These are phyloP conservation scores for Oxalis stricta DNA, from an alignment of 441 rosid species.

Conservation along the genomic window DNA sequence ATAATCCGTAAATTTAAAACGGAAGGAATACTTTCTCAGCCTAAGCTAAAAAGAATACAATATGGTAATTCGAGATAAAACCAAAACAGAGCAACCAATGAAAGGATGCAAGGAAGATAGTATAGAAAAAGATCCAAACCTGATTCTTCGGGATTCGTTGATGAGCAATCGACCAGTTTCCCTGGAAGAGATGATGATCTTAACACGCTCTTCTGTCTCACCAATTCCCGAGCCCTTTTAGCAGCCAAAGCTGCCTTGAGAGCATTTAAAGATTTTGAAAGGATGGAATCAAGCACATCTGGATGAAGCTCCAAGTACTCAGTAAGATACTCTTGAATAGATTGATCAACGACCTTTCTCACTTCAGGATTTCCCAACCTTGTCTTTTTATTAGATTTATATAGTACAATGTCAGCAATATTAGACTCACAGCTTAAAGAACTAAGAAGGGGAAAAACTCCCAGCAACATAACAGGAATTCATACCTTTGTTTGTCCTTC, in stretches of 20 bases:
- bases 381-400: constrained; percentile 40
- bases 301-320: constrained; percentile 97
- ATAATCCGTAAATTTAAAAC: too few species aligned
- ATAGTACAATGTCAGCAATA: constrained; percentile 8
- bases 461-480: background rate
- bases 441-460: background rate
- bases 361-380: constrained; percentile 99
- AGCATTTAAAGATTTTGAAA: constrained; percentile 87
- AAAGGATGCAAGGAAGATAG: too few species aligned
- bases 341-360: constrained; percentile 81
- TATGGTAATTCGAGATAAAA: background rate
- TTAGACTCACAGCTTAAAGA: background rate
- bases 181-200: constrained; percentile 91
- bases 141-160: constrained; percentile 73
- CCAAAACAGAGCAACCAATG: background rate
- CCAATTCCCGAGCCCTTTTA: constrained; percentile 88
- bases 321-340: constrained; percentile 87
- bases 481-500: constrained; percentile 99
- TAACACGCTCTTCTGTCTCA: constrained; percentile 73
- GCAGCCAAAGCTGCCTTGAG: constrained; percentile 98
- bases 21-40: too few species aligned
- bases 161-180: constrained; percentile 88
- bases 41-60: background rate
- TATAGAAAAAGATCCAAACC: constrained; percentile 29
- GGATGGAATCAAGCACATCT: constrained; percentile 75